phyloP scores from a whole-genome alignment of 345 rosid genomes.

The Eucalyptus cloeziana region DNA sequence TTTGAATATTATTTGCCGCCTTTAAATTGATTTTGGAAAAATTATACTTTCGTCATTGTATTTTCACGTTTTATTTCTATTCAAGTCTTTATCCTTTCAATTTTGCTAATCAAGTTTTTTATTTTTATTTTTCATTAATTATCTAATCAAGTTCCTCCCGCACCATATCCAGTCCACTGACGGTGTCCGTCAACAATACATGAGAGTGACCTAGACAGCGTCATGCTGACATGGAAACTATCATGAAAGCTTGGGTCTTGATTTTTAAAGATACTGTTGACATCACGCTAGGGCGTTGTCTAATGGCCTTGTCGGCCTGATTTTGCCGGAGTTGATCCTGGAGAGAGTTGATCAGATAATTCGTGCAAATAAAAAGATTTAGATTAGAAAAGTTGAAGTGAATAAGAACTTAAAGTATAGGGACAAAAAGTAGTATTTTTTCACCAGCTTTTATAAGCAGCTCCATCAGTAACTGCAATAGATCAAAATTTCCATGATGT shows the following conservation, averaged over 20 bases:
- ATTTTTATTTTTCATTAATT: too few species aligned
- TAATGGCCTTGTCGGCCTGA: rapidly evolving
- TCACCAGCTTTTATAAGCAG: neutral
- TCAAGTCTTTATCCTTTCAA: neutral
- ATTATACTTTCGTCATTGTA: neutral
- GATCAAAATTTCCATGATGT: neutral
- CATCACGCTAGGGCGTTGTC: neutral
- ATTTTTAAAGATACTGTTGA: neutral
- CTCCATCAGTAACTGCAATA: neutral
- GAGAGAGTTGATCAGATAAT: neutral
- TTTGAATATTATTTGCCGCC: neutral
- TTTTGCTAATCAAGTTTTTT: neutral
- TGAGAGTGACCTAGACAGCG: too few species aligned
- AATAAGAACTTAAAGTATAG: neutral
- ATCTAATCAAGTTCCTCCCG: neutral
- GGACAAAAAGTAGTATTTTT: neutral
- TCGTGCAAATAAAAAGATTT: neutral
- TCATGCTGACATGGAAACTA: neutral
- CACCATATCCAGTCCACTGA: neutral
- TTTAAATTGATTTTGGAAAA: neutral
- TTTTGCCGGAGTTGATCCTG: neutral
- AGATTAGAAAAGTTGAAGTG: neutral
- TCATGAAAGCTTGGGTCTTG: neutral
- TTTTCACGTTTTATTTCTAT: neutral
- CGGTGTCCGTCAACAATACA: neutral